Evolutionary conservation across 768 basidiomycete species (phyloP), one percentile per base, ranked within the genome.

Genomic region (Mycena belliarum): DNA sequence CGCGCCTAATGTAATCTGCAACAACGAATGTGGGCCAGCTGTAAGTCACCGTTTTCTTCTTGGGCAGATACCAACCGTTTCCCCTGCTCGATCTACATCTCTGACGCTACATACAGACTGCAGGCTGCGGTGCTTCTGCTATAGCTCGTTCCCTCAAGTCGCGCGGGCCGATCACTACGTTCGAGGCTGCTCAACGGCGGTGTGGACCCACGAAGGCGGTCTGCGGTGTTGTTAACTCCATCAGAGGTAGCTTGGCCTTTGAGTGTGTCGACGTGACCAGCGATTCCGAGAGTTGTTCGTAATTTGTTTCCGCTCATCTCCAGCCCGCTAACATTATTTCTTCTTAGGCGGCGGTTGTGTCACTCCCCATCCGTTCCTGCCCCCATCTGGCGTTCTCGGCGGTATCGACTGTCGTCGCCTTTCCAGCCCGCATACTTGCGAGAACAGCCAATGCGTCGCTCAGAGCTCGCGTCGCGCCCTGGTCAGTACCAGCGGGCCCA

Each of bases 271-370:
- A 63, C 28, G 41, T 44, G 15, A 23, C 18, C 12, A 26, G 9
- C 18, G 23, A 55, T 44, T 46, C 55, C 49, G 49, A 60, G 14
- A 56, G 55, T 44, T 59, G 58, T 63, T 6, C 23, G 55, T 16
- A 37, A 33, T 25, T 21, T 14, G 12, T 14, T 12, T 23, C 43
- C 3, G 29, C 23, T 21, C 6, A 33, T 16, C 25, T 12, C 33
- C 33, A 35, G 4, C 38, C 4, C 32, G 40, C 2, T 33, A 7
- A 35, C 25, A 41, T 2, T 28, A 1, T 49, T 1, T 29, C 21
- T 37, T 20, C 14, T 37, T 15, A 63, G 62, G 62, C 49, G 62
- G 62, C 15, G 62, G 62, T 18, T 63, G 62, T 21, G 23, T 43
- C 7, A 11, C 25, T 24, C 23, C 35, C 25, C 54, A 35, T 54